phyloP scores from a whole-genome alignment of 352 stramenopile species.

The Blastocystis sp. region DNA sequence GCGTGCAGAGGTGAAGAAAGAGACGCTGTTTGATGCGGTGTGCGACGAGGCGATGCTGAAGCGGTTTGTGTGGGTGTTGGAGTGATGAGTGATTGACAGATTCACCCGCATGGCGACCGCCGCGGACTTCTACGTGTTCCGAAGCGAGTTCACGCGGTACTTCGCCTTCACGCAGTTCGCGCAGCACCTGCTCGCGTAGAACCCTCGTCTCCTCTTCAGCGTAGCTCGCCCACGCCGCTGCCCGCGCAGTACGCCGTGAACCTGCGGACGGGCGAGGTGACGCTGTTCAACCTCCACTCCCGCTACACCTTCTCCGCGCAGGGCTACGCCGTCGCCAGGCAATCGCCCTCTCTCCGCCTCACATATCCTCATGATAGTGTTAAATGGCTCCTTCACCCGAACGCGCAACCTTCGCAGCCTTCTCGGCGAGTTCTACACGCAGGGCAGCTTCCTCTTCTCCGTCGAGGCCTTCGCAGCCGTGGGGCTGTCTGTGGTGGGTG shows the following conservation, averaged over 20 bases:
- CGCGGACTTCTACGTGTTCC: conserved; percentile 29
- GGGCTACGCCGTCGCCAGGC: neutral
- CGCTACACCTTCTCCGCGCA: neutral
- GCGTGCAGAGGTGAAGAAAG: neutral
- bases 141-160: conserved; percentile 31
- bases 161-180: conserved; percentile 49
- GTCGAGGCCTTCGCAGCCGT: neutral
- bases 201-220: neutral
- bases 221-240: neutral
- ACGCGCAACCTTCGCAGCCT: neutral
- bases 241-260: conserved; percentile 1
- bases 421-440: conserved; percentile 1
- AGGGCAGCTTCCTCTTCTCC: conserved; percentile 3
- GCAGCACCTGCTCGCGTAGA: conserved; percentile 28
- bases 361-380: neutral
- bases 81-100: neutral
- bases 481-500: neutral
- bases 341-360: conserved; percentile 3
- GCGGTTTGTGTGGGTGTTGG: conserved; percentile 10
- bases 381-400: neutral
- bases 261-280: neutral
- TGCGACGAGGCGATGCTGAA: neutral
- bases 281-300: neutral
- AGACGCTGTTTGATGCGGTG: conserved; percentile 13
- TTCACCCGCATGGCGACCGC: neutral